Conservation (phyloP, 768 basidiomycete genomes). For the Boletus vermiculosoides region DNA sequence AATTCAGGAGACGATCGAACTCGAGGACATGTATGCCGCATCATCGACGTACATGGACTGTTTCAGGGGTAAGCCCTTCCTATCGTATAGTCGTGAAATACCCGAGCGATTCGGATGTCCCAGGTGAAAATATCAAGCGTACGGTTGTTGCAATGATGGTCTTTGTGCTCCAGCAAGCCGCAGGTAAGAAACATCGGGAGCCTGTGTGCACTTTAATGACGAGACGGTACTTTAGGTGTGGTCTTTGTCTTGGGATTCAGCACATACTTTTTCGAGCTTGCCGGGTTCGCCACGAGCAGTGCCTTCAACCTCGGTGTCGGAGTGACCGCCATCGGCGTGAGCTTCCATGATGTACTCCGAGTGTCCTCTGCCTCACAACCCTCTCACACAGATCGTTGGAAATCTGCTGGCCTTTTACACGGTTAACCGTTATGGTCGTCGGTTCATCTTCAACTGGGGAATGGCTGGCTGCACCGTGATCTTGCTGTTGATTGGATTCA, state of each 20-base stretch:
- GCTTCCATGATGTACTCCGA: neutral
- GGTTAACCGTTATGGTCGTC: slow-evolving; percentile 24
- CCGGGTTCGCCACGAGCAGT: slow-evolving; percentile 28
- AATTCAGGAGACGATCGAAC: slow-evolving; percentile 29
- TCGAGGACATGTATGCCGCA: slow-evolving; percentile 29
- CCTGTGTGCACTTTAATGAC: neutral
- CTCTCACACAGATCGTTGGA: slow-evolving; percentile 19
- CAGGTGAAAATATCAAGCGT: slow-evolving; percentile 26
- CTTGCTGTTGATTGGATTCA: slow-evolving; percentile 27
- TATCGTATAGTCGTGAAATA: no score
- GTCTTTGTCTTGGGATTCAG: slow-evolving; percentile 30
- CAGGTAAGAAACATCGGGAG: slow-evolving; percentile 12
- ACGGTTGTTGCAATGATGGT: slow-evolving; percentile 32
- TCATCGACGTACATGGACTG: slow-evolving; percentile 33
- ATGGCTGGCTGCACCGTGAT: slow-evolving; percentile 24
- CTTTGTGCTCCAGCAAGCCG: slow-evolving; percentile 28
- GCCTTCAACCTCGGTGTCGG: slow-evolving; percentile 35
- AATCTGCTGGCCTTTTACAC: slow-evolving; percentile 28
- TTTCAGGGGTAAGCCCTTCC: slow-evolving; percentile 24
- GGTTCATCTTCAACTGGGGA: slow-evolving; percentile 30
- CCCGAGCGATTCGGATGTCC: neutral
- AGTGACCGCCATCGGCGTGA: slow-evolving; percentile 28
- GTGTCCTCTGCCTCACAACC: neutral
- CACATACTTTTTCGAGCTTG: slow-evolving; percentile 38
- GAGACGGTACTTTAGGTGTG: slow-evolving; percentile 14